phyloP scores from a whole-genome alignment of 2,329 filamentous ascomycete species.

The Fusarium sp. region DNA sequence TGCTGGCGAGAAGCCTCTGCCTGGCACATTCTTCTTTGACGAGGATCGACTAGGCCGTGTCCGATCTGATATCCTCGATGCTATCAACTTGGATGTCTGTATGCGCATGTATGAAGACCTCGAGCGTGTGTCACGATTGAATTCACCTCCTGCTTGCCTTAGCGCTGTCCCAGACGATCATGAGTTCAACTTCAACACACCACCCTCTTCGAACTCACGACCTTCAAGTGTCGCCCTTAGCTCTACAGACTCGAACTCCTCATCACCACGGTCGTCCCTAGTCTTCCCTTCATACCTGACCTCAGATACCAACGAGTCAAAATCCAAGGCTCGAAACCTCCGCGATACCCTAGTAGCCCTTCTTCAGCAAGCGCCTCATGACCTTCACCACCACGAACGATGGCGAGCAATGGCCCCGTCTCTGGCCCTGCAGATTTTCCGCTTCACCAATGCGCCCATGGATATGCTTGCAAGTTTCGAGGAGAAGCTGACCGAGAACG shows the following conservation, averaged over 20 bases:
- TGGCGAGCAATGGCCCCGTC: slow-evolving; percentile 65
- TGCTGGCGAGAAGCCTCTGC: slow-evolving; percentile 58
- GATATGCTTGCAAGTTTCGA: slow-evolving; percentile 62
- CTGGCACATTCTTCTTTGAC: slow-evolving; percentile 72
- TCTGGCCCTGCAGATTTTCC: slow-evolving; percentile 68
- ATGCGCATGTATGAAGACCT: slow-evolving; percentile 68
- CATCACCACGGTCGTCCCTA: slow-evolving; percentile 63
- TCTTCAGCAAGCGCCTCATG: slow-evolving; percentile 62
- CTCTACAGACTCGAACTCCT: slow-evolving; percentile 59
- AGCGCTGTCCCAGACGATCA: slow-evolving; percentile 42
- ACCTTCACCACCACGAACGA: slow-evolving; percentile 56
- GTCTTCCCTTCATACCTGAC: slow-evolving; percentile 54
- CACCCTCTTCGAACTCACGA: slow-evolving; percentile 55
- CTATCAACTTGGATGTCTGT: slow-evolving; percentile 72
- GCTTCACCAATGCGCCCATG: slow-evolving; percentile 63
- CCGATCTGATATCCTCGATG: slow-evolving; percentile 69
- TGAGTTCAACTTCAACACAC: slow-evolving; percentile 62
- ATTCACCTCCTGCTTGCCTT: slow-evolving; percentile 41
- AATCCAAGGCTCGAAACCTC: slow-evolving; percentile 59
- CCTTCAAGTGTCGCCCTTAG: slow-evolving; percentile 65
- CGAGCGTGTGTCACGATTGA: slow-evolving; percentile 57
- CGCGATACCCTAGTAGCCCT: slow-evolving; percentile 66
- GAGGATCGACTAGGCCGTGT: slow-evolving; percentile 72
- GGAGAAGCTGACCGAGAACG: slow-evolving; percentile 58
- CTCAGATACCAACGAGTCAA: slow-evolving; percentile 54